phyloP scores from a whole-genome alignment of 495 filamentous ascomycete genomes.

The Penicillium odoratum region DNA sequence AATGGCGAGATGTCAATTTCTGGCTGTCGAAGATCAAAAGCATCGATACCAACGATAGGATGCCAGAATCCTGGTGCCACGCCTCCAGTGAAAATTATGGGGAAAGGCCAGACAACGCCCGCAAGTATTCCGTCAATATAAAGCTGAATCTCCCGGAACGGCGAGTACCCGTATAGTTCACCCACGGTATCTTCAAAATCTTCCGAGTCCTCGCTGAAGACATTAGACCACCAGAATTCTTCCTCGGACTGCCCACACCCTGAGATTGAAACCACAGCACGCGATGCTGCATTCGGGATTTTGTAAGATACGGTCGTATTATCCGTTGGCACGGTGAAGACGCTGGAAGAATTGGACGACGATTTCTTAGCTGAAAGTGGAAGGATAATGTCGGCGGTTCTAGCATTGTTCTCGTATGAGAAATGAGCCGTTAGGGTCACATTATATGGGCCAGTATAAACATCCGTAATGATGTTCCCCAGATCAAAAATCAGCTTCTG shows the following conservation, averaged over 20 bases:
- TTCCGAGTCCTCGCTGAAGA: conserved; percentile 60
- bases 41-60: conserved; percentile 81
- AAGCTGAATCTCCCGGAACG: conserved; percentile 82
- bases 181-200: conserved; percentile 60
- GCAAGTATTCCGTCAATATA: conserved; percentile 74
- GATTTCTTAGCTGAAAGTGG: conserved; percentile 69
- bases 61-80: conserved; percentile 80
- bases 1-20: conserved; percentile 86
- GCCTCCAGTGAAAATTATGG: conserved; percentile 85
- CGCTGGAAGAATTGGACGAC: conserved; percentile 55
- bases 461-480: conserved; percentile 71
- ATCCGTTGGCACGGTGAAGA: conserved; percentile 67
- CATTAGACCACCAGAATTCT: conserved; percentile 91
- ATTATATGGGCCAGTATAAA: conserved; percentile 79
- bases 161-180: conserved; percentile 67
- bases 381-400: conserved; percentile 66
- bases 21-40: conserved; percentile 78
- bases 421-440: conserved; percentile 80
- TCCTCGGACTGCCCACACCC: conserved; percentile 77
- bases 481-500: conserved; percentile 86
- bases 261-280: conserved; percentile 73
- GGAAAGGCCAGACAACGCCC: conserved; percentile 83
- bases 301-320: conserved; percentile 55
- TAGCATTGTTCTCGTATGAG: conserved; percentile 42
- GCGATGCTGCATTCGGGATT: conserved; percentile 62